phyloP scores from a whole-genome alignment of 2,329 filamentous ascomycete genomes.

The Incumbomyces delicatus region DNA sequence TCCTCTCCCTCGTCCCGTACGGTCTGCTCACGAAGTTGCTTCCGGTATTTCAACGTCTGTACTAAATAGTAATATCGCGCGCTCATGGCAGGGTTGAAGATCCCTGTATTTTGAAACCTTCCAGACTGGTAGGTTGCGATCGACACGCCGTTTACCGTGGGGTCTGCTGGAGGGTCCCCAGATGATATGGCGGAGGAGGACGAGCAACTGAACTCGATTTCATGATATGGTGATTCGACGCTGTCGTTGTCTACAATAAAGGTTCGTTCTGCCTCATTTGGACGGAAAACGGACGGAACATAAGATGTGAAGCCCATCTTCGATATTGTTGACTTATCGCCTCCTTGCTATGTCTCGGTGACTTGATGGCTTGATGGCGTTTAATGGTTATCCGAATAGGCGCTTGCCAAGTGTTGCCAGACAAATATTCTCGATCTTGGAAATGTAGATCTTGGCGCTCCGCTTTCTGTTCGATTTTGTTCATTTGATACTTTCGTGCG shows the following conservation, averaged over 20 bases:
- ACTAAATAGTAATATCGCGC: slow-evolving; percentile 1
- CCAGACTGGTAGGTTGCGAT: not conserved
- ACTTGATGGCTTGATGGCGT: not conserved
- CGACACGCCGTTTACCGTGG: not conserved
- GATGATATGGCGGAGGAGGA: not conserved
- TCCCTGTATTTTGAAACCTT: not conserved
- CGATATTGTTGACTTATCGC: not conserved
- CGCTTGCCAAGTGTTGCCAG: not conserved
- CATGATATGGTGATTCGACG: not conserved
- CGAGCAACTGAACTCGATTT: not conserved
- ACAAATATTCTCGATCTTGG: not conserved
- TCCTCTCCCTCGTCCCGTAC: not conserved
- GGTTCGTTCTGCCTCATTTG: not conserved
- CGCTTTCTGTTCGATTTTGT: too few species aligned
- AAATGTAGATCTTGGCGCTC: too few species aligned
- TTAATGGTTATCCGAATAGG: not conserved
- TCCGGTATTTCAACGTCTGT: not conserved
- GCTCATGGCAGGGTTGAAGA: not conserved
- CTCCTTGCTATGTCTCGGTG: not conserved
- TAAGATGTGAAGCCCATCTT: slow-evolving; percentile 1
- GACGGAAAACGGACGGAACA: not conserved
- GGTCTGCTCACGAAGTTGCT: not conserved
- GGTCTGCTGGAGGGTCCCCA: not conserved
- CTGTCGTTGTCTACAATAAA: not conserved
- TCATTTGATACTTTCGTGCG: too few species aligned